Base-by-base conservation (phyloP, 139 green algal genomes). In the Tetradesmus obliquus region DNA sequence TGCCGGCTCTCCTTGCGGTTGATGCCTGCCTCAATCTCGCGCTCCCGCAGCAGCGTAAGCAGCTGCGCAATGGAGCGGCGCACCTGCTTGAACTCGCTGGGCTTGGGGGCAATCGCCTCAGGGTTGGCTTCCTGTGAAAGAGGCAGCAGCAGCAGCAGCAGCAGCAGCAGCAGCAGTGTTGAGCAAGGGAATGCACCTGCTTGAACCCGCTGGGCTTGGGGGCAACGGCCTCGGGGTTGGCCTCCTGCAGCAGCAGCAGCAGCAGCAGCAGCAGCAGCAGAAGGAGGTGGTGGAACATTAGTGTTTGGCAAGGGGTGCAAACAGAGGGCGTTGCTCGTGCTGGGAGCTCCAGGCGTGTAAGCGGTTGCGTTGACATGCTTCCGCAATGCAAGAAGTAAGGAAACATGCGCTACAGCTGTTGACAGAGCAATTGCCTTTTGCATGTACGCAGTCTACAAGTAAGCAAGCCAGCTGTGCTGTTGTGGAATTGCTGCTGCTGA, bases 21-120 rank as follows among this genome's bases (percentile, higher is more conserved):
- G 53, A 96, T 91, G 90, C 93, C 93, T 2, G 94, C 94, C 32
- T 88, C 90, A 5, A 94, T 91, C 90, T 96, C 93, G 7, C 93
- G 88, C 89, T 95, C 85, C 32, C 94, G 91, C 76, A 94, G 51
- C 13, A 96, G 45, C 6, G 94, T 96, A 71, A 94, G 86, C 72
- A 95, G 91, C 92, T 95, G 93, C 0, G 94, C 93, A 81, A 95
- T 84, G 62, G 95, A 93, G 5, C 86, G 87, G 15, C 92, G 91
- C 12, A 93, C n/a, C 81, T 94, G 86, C 93, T 94, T 95, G 88
- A 94, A 95, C 62, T 94, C n/a, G 80, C 95, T 72, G 32, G 80
- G 88, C 90, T 95, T 94, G 58, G 93, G 93, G 12, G 92, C 76
- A n/a, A 94, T 90, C 3, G 90, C 92, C 72, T 96, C 91, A 7